These are phyloP conservation scores for Botrytis hyacinthi DNA, from an alignment of 2,329 filamentous ascomycete species.

Conservation along the genomic window DNA sequence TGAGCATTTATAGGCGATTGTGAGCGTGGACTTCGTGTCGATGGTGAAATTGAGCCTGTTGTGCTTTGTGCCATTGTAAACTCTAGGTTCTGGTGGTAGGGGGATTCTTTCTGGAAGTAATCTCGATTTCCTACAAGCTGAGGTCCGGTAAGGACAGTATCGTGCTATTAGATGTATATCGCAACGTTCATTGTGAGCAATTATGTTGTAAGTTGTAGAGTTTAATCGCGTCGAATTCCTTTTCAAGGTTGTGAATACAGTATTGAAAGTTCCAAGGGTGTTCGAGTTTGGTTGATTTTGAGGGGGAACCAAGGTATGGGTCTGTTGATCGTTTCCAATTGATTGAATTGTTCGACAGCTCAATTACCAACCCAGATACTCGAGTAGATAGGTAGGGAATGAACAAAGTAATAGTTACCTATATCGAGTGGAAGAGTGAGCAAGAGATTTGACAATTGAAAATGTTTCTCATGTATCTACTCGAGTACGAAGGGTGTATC, in stretches of 20 bases:
- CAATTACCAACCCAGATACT: background rate
- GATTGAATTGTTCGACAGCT: background rate
- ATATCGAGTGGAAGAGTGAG: background rate
- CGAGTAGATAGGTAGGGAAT: background rate
- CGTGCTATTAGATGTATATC: slow-evolving; percentile 3
- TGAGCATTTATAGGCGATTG: slow-evolving; percentile 32
- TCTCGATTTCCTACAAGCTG: background rate
- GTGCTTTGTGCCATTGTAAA: slow-evolving; percentile 32
- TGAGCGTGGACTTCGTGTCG: slow-evolving; percentile 37
- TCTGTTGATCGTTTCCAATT: slow-evolving; percentile 9
- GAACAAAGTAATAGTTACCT: background rate
- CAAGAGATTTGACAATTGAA: slow-evolving; percentile 10
- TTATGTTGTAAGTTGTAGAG: background rate
- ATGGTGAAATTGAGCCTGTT: slow-evolving; percentile 42
- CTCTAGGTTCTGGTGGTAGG: background rate
- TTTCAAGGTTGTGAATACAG: background rate
- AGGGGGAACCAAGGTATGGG: background rate
- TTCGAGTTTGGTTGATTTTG: background rate
- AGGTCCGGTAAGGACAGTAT: background rate
- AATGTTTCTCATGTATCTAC: background rate
- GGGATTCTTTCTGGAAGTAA: background rate
- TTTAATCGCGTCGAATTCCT: background rate
- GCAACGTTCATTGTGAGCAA: slow-evolving; percentile 14
- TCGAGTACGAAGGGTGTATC: background rate
- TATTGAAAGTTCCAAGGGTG: slow-evolving; percentile 5